Evolutionary conservation across 2,329 filamentous ascomycete species (phyloP), one percentile per base, ranked within the genome.

Genomic region (Penicillium digitatum): DNA sequence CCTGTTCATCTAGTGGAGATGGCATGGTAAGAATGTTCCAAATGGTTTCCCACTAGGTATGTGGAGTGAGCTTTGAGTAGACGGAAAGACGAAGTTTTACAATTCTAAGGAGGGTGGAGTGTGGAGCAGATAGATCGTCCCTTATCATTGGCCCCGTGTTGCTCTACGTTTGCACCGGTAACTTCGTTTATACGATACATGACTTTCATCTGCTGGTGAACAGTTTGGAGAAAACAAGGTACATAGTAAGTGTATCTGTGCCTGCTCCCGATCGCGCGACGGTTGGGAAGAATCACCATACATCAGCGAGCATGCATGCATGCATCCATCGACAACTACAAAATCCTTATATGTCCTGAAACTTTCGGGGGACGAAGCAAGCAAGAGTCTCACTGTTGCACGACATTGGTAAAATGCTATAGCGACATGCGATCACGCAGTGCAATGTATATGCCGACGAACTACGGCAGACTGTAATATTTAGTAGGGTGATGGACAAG

Each of bases 401-500:
- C 12, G n/a, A 10, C 11, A 35, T 12, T 9, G 24, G n/a, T 10
- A 16, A 24, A 11, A 27, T 4, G 24, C 8, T n/a, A 20, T 26
- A 12, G 5, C 3, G 10, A 42, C 5, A 48, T n/a, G 40, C 12
- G 12, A 39, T 29, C 14, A 22, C 22, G 3, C 18, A 40, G 5
- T 12, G 18, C 11, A 27, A n/a, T 20, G 16, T 18, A 31, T 24
- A 18, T 43, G 27, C 16, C 22, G 22, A 27, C 12, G 12, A 20
- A 38, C 14, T 26, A 50, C 14, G 43, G 5, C 18, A 29, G 22
- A 50, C 31, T 31, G 46, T 45, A 53, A 18, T 12, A 34, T 52
- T 44, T 62, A 64, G 48, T 20, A 55, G 45, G 56, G 52, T 52
- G 53, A 52, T 31, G 50, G 50, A 35, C 32, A 29, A 18, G 48